phyloP scores from a whole-genome alignment of 129 eudicot genomes.

The Lactuca sativa region DNA sequence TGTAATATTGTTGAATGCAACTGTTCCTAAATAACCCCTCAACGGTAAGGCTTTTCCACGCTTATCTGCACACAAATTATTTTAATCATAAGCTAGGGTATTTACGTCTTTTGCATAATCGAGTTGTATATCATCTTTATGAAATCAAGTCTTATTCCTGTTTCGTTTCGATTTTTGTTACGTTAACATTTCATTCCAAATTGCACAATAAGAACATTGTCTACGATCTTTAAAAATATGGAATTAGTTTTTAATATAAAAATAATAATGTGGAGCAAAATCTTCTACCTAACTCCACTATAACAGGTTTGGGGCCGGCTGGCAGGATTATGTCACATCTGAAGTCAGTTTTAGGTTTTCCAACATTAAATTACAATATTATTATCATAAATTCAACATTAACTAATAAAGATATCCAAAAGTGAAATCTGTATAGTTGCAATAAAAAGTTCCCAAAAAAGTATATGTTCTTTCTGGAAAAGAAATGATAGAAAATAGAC shows the following conservation, averaged over 20 bases:
- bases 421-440: neutral
- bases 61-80: constrained; percentile 41
- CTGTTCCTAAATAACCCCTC: constrained; percentile 63
- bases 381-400: neutral
- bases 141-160: neutral
- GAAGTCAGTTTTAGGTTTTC: neutral
- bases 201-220: too few relatives aligned
- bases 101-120: too few relatives aligned
- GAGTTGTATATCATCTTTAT: too few relatives aligned
- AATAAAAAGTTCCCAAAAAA: neutral
- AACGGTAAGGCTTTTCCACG: constrained; percentile 46
- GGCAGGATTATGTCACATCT: neutral
- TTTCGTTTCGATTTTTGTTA: too few relatives aligned
- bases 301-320: neutral
- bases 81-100: neutral
- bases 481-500: neutral
- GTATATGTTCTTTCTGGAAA: neutral
- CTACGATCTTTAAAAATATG: neutral
- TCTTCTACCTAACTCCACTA: neutral
- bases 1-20: constrained; percentile 85
- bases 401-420: neutral
- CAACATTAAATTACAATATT: neutral
- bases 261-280: neutral
- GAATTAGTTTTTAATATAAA: too few relatives aligned
- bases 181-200: too few relatives aligned